Conservation (phyloP, 306 rosid genomes). For the Quercus dentata region DNA sequence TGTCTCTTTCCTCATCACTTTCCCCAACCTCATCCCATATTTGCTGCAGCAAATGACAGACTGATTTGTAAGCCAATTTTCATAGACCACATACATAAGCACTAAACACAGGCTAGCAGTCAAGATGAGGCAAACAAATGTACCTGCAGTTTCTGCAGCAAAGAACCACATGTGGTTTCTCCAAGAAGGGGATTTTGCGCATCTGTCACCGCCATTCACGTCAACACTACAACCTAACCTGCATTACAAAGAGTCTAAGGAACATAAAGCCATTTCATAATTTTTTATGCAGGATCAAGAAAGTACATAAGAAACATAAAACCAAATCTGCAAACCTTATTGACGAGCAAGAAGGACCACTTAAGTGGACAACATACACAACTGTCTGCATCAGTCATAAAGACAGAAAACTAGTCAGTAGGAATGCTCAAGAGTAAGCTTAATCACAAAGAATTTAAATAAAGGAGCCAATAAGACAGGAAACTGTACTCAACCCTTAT, state of each 20-base stretch:
- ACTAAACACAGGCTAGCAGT: background rate
- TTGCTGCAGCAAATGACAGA: slow-evolving; percentile 45
- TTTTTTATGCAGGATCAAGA: background rate
- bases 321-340: slow-evolving; percentile 13
- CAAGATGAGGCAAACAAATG: slow-evolving; percentile 9
- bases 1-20: slow-evolving; percentile 87
- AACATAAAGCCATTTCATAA: slow-evolving; percentile 1
- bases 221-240: slow-evolving; percentile 38
- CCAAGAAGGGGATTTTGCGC: slow-evolving; percentile 68
- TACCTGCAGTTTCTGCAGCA: slow-evolving; percentile 90
- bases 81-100: background rate
- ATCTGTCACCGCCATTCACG: slow-evolving; percentile 76
- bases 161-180: slow-evolving; percentile 79
- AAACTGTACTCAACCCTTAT: background rate
- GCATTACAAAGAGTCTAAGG: slow-evolving; percentile 24
- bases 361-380: slow-evolving; percentile 10
- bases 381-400: background rate
- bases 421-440: background rate
- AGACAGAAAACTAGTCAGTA: background rate
- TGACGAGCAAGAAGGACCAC: background rate
- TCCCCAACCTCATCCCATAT: slow-evolving; percentile 99
- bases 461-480: background rate
- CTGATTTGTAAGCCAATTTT: background rate
- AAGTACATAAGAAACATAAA: background rate
- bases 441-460: background rate